Evolutionary conservation across 768 basidiomycete genomes (phyloP).

Genomic region (Psilocybe tampanensis): DNA sequence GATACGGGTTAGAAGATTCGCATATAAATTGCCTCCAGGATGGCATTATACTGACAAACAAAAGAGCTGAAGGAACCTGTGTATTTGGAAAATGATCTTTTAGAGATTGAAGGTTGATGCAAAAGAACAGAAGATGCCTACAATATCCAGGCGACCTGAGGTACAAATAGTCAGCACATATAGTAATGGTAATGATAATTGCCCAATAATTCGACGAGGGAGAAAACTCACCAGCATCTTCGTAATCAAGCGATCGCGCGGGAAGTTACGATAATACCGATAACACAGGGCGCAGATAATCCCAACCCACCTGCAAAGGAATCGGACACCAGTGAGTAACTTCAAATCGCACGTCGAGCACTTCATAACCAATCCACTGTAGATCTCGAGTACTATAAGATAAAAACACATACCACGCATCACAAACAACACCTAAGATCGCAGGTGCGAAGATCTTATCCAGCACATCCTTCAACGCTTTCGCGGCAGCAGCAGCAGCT

Average conservation of each 20-base stretch:
- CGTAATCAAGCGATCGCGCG: not conserved
- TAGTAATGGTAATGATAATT: too few relatives aligned
- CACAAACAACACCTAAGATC: not conserved
- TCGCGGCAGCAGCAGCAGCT: not conserved
- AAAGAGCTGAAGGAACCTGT: not conserved
- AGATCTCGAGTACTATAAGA: too few relatives aligned
- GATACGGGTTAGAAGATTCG: too few relatives aligned
- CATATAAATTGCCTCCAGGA: not conserved
- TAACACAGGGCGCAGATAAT: constrained; percentile 3
- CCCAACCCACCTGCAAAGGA: constrained; percentile 4
- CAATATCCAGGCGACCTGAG: constrained; percentile 7
- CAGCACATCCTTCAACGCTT: constrained; percentile 1
- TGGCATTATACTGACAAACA: not conserved
- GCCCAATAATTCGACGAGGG: not conserved
- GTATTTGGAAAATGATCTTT: too few relatives aligned
- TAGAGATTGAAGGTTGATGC: not conserved
- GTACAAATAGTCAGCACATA: not conserved
- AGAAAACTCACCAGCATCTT: not conserved
- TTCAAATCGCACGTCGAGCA: not conserved
- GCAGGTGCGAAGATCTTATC: constrained; percentile 3
- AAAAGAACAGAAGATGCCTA: not conserved
- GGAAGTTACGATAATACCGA: constrained; percentile 1
- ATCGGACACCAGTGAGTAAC: too few relatives aligned
- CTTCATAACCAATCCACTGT: too few relatives aligned
- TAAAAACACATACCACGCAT: constrained; percentile 3